These are phyloP conservation scores for Domatiomyces catenatus DNA, from an alignment of 2,329 filamentous ascomycete species.

Conservation along the genomic window DNA sequence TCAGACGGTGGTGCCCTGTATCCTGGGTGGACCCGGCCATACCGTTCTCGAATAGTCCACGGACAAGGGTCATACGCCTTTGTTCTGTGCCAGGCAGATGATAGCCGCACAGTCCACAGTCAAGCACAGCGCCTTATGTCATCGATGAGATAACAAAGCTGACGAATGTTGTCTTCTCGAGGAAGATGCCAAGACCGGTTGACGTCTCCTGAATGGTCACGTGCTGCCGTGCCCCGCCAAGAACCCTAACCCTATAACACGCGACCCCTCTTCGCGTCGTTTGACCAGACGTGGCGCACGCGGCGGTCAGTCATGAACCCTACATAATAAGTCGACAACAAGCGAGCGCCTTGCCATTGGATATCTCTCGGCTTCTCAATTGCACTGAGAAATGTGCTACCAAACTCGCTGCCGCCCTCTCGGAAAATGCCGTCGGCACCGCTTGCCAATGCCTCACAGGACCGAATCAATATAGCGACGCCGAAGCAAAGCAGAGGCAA, in stretches of 20 bases:
- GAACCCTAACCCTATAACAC: background rate
- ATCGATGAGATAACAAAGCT: background rate
- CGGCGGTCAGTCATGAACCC: too few species aligned
- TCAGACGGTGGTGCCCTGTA: background rate
- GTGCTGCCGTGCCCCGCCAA: background rate
- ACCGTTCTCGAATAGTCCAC: background rate
- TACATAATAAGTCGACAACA: background rate
- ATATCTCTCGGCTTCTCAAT: background rate
- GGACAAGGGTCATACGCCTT: background rate
- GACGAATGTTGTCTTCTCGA: background rate
- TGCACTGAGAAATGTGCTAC: background rate
- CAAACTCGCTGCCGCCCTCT: background rate
- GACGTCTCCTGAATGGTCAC: background rate
- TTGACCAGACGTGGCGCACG: background rate
- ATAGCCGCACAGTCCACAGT: too few species aligned
- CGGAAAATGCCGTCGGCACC: background rate
- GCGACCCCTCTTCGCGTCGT: background rate
- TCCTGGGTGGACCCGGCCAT: background rate
- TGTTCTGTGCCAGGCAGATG: background rate
- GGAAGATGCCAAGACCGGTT: background rate
- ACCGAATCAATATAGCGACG: background rate
- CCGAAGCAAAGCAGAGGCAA: background rate
- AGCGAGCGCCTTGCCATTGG: background rate
- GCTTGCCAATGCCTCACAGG: background rate
- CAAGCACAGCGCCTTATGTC: background rate